Conservation (phyloP, 192 early-diverging fungal species). For the Linnemannia elongata region DNA sequence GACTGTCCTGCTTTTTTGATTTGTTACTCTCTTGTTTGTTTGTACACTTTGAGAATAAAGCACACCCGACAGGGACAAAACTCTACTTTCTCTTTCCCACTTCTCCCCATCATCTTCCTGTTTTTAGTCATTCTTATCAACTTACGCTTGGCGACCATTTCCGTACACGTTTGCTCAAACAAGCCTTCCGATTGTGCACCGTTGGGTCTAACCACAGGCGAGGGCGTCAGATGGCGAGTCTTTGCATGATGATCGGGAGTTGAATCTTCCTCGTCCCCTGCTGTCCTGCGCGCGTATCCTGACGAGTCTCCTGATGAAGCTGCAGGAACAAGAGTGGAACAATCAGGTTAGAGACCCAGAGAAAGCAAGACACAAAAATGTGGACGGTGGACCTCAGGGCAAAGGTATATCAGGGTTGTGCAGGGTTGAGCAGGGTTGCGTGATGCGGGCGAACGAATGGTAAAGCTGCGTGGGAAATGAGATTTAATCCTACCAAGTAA, state of each 20-base stretch:
- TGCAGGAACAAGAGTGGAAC: not conserved
- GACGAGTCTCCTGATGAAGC: conserved; percentile 17
- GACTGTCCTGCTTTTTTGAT: not conserved
- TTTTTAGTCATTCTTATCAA: conserved; percentile 8
- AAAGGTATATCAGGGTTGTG: not conserved
- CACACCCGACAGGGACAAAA: not conserved
- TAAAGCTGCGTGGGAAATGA: not conserved
- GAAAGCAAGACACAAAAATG: not conserved
- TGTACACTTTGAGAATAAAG: not conserved
- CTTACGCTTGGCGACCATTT: not conserved
- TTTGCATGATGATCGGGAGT: conserved; percentile 7
- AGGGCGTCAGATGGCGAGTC: conserved; percentile 3
- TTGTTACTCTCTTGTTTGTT: not conserved
- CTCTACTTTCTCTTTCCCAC: not conserved
- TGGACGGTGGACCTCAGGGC: not conserved
- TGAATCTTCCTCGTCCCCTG: not conserved
- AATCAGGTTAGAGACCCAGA: conserved; percentile 1
- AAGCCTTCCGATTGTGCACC: conserved; percentile 6
- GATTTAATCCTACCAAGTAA: conserved; percentile 36
- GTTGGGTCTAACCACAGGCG: not conserved
- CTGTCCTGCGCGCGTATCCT: conserved; percentile 7
- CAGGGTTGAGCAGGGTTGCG: not conserved
- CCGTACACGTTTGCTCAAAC: not conserved
- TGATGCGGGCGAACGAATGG: not conserved
- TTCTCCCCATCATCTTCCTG: not conserved